These are phyloP conservation scores for Jaapia argillacea DNA, from an alignment of 768 basidiomycete species.

Conservation along the genomic window DNA sequence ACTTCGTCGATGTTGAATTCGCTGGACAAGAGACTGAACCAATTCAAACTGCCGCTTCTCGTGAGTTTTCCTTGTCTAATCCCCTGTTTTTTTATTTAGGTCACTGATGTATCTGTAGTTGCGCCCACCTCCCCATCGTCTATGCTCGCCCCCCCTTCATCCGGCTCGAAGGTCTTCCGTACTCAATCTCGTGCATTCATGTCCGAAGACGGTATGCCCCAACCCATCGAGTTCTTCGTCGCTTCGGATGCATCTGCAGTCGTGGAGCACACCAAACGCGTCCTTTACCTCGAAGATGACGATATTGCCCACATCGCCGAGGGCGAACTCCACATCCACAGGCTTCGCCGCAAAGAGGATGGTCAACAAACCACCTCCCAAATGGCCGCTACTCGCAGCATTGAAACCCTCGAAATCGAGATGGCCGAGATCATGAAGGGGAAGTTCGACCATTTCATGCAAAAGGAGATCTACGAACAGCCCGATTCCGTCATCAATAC, in stretches of 20 bases:
- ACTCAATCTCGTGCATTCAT: constrained; percentile 97
- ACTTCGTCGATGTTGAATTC: constrained; percentile 98
- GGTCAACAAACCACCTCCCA: constrained; percentile 49
- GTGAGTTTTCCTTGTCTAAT: constrained; percentile 21
- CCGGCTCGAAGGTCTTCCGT: constrained; percentile 73
- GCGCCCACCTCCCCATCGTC: constrained; percentile 36
- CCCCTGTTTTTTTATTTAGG: constrained; percentile 1
- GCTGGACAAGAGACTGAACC: constrained; percentile 57
- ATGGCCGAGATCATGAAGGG: constrained; percentile 99
- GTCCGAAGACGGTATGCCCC: constrained; percentile 95
- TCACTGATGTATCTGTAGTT: constrained; percentile 20
- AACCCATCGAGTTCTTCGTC: constrained; percentile 99
- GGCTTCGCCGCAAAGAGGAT: constrained; percentile 83
- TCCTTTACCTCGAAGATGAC: constrained; percentile 97
- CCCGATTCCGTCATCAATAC: constrained; percentile 99
- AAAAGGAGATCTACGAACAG: constrained; percentile 99
- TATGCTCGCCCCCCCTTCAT: constrained; percentile 57
- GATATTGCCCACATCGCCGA: constrained; percentile 97
- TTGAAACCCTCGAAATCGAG: constrained; percentile 97
- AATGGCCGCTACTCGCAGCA: constrained; percentile 73
- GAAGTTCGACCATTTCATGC: constrained; percentile 99
- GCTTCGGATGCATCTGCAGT: constrained; percentile 96
- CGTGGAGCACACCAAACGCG: constrained; percentile 97
- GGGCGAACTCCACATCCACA: constrained; percentile 98
- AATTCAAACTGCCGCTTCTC: no score